Evolutionary conservation across 129 eudicot genomes (phyloP).

Genomic region (Lactuca saligna): DNA sequence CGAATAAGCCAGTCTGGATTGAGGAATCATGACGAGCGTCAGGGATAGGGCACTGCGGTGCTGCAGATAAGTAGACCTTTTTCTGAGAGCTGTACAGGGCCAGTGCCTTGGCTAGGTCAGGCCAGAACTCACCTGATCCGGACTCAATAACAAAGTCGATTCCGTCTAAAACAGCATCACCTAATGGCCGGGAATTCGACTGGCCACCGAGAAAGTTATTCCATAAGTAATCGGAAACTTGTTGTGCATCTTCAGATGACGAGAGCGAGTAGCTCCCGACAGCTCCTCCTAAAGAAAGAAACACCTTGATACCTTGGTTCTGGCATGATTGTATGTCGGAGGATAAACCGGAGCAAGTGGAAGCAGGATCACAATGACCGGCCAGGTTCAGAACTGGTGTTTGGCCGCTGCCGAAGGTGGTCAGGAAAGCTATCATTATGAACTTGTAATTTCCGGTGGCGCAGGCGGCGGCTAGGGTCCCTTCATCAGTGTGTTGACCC

Average conservation of each 20-base stretch:
- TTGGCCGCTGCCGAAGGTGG: constrained; percentile 49
- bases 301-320: constrained; percentile 46
- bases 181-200: constrained; percentile 51
- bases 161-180: constrained; percentile 64
- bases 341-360: constrained; percentile 43
- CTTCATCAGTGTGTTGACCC: constrained; percentile 71
- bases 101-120: constrained; percentile 48
- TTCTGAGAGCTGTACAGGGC: constrained; percentile 17
- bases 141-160: constrained; percentile 68
- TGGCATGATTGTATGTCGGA: constrained; percentile 49
- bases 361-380: constrained; percentile 55
- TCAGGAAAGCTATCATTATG: constrained; percentile 59
- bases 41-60: constrained; percentile 75
- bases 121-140: constrained; percentile 41
- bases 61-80: constrained; percentile 65
- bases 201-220: constrained; percentile 58
- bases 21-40: constrained; percentile 38
- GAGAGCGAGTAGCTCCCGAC: constrained; percentile 44
- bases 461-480: constrained; percentile 48
- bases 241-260: constrained; percentile 54
- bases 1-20: constrained; percentile 48
- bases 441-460: constrained; percentile 54
- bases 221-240: constrained; percentile 53
- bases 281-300: constrained; percentile 66
- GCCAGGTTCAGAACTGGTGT: constrained; percentile 61